These are phyloP conservation scores for Cercospora beticola DNA, from an alignment of 2,329 filamentous ascomycete genomes.

Conservation along the genomic window DNA sequence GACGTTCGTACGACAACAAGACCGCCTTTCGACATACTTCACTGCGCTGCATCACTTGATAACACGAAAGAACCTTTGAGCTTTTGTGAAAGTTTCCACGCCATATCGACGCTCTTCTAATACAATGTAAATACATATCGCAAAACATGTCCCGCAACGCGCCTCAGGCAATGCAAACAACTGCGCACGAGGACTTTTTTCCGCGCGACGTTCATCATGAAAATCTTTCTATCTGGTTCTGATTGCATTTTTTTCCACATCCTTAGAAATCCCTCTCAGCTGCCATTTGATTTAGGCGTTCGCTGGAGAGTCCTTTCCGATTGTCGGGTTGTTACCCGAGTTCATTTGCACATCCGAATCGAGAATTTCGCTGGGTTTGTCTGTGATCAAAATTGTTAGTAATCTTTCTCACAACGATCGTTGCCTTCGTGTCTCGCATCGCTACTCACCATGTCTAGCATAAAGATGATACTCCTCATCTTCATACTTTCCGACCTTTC, in stretches of 20 bases:
- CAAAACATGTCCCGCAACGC: background rate
- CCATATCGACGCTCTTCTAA: background rate
- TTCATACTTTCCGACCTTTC: slow-evolving; percentile 50
- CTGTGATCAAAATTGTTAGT: slow-evolving; percentile 11
- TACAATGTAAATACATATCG: background rate
- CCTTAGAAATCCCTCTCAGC: background rate
- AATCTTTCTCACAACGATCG: too few species aligned
- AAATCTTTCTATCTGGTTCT: background rate
- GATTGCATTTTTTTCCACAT: background rate
- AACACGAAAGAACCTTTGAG: background rate
- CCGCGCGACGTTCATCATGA: background rate
- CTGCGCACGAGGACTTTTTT: background rate
- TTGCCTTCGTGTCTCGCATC: too few species aligned
- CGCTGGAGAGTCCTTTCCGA: slow-evolving; percentile 24
- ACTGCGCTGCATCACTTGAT: too few species aligned
- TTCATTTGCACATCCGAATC: slow-evolving; percentile 18
- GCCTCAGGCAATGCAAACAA: background rate
- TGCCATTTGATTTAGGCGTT: slow-evolving; percentile 16
- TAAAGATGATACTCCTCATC: slow-evolving; percentile 53
- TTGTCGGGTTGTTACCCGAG: slow-evolving; percentile 23
- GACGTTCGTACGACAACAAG: background rate
- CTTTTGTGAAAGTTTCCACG: background rate
- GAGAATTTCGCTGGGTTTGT: slow-evolving; percentile 27
- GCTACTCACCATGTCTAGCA: slow-evolving; percentile 49
- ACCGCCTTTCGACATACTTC: background rate